These are phyloP conservation scores for Annulohypoxylon bovei DNA, from an alignment of 495 filamentous ascomycete genomes.

Conservation along the genomic window DNA sequence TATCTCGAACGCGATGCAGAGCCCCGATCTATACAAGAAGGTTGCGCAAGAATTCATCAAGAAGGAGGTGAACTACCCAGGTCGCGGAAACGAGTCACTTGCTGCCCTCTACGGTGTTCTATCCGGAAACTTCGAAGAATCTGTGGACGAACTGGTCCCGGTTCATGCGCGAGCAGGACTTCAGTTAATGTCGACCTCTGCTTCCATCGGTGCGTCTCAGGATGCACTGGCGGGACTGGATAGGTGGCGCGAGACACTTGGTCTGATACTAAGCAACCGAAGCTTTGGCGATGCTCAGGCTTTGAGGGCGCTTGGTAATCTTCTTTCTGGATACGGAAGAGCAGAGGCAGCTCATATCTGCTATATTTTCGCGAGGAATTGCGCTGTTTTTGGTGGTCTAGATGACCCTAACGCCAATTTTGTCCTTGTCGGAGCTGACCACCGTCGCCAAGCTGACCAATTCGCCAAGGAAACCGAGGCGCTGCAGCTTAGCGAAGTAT, in stretches of 20 bases:
- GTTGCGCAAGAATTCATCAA: slow-evolving; percentile 94
- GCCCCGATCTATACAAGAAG: slow-evolving; percentile 77
- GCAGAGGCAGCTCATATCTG: slow-evolving; percentile 93
- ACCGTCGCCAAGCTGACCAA: slow-evolving; percentile 69
- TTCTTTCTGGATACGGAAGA: slow-evolving; percentile 87
- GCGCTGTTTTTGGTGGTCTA: slow-evolving; percentile 76
- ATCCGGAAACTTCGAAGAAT: slow-evolving; percentile 92
- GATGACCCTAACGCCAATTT: slow-evolving; percentile 85
- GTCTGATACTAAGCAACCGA: slow-evolving; percentile 85
- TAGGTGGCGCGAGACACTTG: slow-evolving; percentile 91
- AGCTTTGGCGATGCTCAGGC: slow-evolving; percentile 79
- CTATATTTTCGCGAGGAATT: slow-evolving; percentile 66
- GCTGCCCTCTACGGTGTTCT: slow-evolving; percentile 93
- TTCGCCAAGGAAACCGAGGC: slow-evolving; percentile 82
- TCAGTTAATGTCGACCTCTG: slow-evolving; percentile 81
- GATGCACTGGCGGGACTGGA: slow-evolving; percentile 86
- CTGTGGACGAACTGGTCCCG: slow-evolving; percentile 95
- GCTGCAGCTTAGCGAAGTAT: slow-evolving; percentile 88
- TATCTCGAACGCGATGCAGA: slow-evolving; percentile 78
- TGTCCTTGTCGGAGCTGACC: slow-evolving; percentile 85
- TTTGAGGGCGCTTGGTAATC: slow-evolving; percentile 79
- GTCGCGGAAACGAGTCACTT: slow-evolving; percentile 81
- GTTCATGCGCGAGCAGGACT: slow-evolving; percentile 90
- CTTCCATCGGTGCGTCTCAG: slow-evolving; percentile 68
- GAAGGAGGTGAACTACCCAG: slow-evolving; percentile 83